Percentiles rank a stretch among this genome's conserved stretches.
Evolutionary conservation across 2,329 filamentous ascomycete genomes (phyloP).

Genomic region (Beauveria sp.): DNA sequence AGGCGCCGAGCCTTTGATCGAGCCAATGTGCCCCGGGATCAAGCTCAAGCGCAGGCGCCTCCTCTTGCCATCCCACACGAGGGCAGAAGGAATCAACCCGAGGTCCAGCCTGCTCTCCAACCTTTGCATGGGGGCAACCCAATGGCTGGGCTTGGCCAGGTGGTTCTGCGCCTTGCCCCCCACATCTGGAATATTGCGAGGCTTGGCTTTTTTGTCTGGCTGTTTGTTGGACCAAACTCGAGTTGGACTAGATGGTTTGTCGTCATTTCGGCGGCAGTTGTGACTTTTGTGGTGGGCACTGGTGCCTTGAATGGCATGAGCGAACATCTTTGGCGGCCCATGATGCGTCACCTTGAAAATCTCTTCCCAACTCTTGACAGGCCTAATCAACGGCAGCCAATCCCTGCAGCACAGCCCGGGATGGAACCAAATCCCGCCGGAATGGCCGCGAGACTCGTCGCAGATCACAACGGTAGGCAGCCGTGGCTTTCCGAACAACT

Average conservation of each 20-base stretch:
- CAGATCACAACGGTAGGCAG: constrained; percentile 23
- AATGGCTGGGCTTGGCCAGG: not conserved
- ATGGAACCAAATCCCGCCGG: constrained; percentile 37
- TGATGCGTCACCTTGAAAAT: constrained; percentile 52
- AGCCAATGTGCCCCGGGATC: not conserved
- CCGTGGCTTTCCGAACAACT: constrained; percentile 32
- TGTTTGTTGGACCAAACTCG: constrained; percentile 50
- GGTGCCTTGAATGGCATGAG: constrained; percentile 49
- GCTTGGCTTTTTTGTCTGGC: constrained; percentile 54
- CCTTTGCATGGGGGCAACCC: not conserved
- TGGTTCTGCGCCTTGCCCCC: constrained; percentile 18
- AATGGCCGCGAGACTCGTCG: constrained; percentile 47
- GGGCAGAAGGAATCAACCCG: not conserved
- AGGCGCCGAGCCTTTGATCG: not conserved
- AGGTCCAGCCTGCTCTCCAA: not conserved
- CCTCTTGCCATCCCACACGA: not conserved
- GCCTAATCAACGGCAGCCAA: constrained; percentile 20
- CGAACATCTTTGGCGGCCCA: constrained; percentile 47
- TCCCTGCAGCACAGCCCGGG: constrained; percentile 15
- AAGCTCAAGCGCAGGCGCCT: not conserved
- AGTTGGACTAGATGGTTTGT: constrained; percentile 54
- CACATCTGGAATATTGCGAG: constrained; percentile 55
- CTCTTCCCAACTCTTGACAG: constrained; percentile 43
- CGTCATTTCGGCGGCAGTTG: constrained; percentile 44
- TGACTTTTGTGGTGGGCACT: constrained; percentile 52